Base-by-base conservation (phyloP, 1,284 basidiomycete species). In the Farysia itapuensis region DNA sequence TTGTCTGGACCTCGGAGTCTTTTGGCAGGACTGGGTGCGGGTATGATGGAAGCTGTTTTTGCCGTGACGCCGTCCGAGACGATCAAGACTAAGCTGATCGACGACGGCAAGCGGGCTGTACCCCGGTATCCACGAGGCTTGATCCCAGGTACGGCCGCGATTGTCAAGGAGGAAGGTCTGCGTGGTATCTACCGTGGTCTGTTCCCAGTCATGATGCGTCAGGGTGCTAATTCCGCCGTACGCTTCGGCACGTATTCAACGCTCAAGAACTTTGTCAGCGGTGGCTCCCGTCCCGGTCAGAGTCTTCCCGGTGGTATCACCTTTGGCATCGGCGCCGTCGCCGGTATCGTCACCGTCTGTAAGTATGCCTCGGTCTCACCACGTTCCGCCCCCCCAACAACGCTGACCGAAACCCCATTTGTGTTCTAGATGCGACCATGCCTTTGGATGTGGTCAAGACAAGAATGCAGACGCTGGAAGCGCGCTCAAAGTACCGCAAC, bases 71-170 rank as follows among this genome's bases (percentile, higher is more conserved):
- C 94, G 1, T 92, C 89, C 7, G 94, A 98, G 78, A 97, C 94
- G 0, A 96, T 98, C 81, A 98, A 98, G 91, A 98, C 94, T n/a
- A 97, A 97, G 77, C 84, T 97, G 57, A 94, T 98, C 59, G 92
- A 94, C 74, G 94, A 97, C 69, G 85, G 90, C 4, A 90, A 92
- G 77, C 84, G 86, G 16, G 82, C 87, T 0, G 82, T 84, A 56
- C 93, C 93, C 3, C 84, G 86, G 68, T 97, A 90, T 77, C 70
- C 70, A 4, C 84, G 84, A 31, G 92, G 93, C n/a, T 81, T 96
- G 21, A 72, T 90, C 5, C 90, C 95, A 63, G 95, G 93, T 16
- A 89, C 92, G 1, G 76, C 80, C 11, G 82, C 83, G 14, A 97
- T 97, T 49, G 82, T 97, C 16, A 81, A 82, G 29, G 84, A 90